Conservation (phyloP, 225 moss, liverwort and hornwort genomes). For the Asterella californica region DNA sequence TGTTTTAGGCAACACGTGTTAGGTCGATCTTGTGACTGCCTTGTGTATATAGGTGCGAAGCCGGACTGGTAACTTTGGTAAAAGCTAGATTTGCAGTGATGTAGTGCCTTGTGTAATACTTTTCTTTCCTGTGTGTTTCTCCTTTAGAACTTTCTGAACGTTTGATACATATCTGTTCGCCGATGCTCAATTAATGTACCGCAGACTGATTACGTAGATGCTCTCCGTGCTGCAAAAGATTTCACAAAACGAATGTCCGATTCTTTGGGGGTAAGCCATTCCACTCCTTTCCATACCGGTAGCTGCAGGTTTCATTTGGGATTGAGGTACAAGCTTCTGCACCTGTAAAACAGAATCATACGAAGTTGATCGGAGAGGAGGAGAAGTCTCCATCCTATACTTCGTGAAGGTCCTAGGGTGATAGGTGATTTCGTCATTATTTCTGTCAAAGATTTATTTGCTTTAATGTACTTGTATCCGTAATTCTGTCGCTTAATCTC, state of each 20-base stretch:
- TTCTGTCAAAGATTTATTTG: too few species aligned
- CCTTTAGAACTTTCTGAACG: neutral
- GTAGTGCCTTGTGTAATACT: neutral
- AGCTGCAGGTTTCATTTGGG: neutral
- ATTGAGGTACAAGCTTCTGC: neutral
- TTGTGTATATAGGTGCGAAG: neutral
- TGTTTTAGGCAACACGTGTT: neutral
- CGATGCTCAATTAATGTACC: neutral
- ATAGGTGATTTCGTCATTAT: neutral
- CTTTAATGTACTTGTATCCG: too few species aligned
- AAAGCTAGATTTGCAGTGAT: neutral
- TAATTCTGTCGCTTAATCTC: too few species aligned
- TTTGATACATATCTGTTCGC: neutral
- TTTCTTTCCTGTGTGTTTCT: neutral
- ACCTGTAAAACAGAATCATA: neutral
- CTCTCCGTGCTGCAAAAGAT: slow-evolving; percentile 72
- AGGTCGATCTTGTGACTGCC: neutral
- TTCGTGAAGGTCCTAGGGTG: neutral
- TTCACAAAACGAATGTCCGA: slow-evolving; percentile 63
- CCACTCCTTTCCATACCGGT: neutral
- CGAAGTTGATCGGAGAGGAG: neutral
- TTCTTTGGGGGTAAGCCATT: slow-evolving; percentile 58
- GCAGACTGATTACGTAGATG: slow-evolving; percentile 84
- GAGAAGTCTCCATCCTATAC: neutral
- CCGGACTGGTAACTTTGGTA: neutral